These are phyloP conservation scores for Euphorbia peplus DNA, from an alignment of 345 rosid species.

Conservation along the genomic window DNA sequence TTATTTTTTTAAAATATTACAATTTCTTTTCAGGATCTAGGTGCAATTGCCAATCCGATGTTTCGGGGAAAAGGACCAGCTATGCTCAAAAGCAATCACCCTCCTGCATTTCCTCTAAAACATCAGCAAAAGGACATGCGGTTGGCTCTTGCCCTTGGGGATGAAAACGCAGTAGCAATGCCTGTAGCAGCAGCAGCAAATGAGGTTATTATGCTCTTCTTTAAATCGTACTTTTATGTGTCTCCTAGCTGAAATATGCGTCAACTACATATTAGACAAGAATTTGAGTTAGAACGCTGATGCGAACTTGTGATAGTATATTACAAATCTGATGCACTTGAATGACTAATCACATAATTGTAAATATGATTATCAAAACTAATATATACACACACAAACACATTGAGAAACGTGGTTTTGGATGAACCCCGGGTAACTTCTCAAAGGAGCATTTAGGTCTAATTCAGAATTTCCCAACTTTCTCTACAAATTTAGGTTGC, in stretches of 20 bases:
- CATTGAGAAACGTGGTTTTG: too few species aligned
- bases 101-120: constrained; percentile 84
- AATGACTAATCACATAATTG: background rate
- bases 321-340: background rate
- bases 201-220: constrained; percentile 54
- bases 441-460: too few species aligned
- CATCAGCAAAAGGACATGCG: constrained; percentile 97
- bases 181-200: constrained; percentile 92
- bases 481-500: too few species aligned
- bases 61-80: constrained; percentile 79
- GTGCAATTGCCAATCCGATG: constrained; percentile 80
- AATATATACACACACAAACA: too few species aligned
- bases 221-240: background rate
- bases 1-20: too few species aligned
- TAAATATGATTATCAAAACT: background rate
- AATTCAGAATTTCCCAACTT: too few species aligned
- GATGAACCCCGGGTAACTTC: too few species aligned
- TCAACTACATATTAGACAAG: background rate
- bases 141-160: constrained; percentile 96
- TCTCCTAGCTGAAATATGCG: background rate
- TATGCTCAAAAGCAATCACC: constrained; percentile 59
- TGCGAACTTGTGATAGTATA: background rate
- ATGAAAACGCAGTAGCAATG: constrained; percentile 82
- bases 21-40: constrained; percentile 61
- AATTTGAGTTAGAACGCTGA: background rate